These are phyloP conservation scores for Pyricularia grisea DNA, from an alignment of 2,329 filamentous ascomycete species.

Conservation along the genomic window DNA sequence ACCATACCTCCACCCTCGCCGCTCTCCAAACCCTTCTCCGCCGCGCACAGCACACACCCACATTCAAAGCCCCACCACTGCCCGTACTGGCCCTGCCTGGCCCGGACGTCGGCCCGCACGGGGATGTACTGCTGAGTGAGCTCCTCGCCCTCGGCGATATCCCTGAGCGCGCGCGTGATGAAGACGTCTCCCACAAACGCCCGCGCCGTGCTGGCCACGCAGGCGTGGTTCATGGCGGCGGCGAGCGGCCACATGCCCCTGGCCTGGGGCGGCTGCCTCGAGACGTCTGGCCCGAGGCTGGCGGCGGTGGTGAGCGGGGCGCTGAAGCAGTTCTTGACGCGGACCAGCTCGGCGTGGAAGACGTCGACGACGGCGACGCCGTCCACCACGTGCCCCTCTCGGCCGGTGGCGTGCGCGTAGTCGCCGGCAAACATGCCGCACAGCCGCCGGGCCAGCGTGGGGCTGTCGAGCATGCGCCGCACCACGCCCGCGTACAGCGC, in stretches of 20 bases:
- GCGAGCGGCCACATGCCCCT: constrained; percentile 21
- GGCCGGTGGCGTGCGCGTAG: constrained; percentile 17
- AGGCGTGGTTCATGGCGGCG: constrained; percentile 19
- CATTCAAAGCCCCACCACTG: constrained; percentile 30
- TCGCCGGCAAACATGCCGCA: constrained; percentile 22
- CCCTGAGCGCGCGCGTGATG: constrained; percentile 23
- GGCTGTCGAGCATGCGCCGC: constrained; percentile 28
- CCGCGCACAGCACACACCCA: constrained; percentile 24
- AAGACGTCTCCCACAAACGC: constrained; percentile 21
- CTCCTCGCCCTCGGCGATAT: constrained; percentile 26
- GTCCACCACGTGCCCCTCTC: constrained; percentile 22
- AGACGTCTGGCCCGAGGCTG: constrained; percentile 8
- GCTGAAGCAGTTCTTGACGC: constrained; percentile 30
- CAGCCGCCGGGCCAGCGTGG: constrained; percentile 15
- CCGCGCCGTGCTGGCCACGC: constrained; percentile 20
- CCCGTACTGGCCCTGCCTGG: constrained; percentile 17
- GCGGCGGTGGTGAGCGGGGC: constrained; percentile 20
- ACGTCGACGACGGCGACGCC: constrained; percentile 26
- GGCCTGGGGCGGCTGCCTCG: constrained; percentile 8
- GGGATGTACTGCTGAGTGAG: constrained; percentile 28
- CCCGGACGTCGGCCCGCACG: constrained; percentile 18
- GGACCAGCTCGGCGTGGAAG: constrained; percentile 28
- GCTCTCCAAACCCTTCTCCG: constrained; percentile 8
- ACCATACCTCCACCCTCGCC: background rate
- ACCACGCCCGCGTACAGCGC: constrained; percentile 32